Evolutionary conservation across 257 asterid species (phyloP).

Genomic region (Prunella vulgaris): DNA sequence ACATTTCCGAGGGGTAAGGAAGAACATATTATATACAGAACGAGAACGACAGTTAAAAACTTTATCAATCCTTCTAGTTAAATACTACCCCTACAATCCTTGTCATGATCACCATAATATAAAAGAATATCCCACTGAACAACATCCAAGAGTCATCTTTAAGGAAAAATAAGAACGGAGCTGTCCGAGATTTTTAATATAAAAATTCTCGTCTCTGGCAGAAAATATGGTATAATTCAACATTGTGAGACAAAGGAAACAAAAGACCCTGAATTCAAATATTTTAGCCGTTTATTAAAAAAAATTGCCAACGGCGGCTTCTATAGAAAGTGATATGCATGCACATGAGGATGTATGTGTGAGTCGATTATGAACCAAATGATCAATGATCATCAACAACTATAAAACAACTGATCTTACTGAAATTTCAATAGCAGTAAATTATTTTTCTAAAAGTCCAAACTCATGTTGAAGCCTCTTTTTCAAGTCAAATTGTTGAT

Average conservation of each 20-base stretch:
- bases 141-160: not conserved
- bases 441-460: not conserved
- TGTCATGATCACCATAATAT: constrained; percentile 5
- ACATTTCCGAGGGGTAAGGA: constrained; percentile 18
- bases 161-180: not conserved
- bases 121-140: not conserved
- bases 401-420: not conserved
- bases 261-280: not conserved
- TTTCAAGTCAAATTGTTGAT: not conserved
- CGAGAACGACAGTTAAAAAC: not conserved
- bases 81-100: not conserved
- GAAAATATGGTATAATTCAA: not conserved
- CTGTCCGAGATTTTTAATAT: not conserved
- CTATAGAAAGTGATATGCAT: not conserved
- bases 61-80: not conserved
- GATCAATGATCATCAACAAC: not conserved
- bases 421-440: not conserved
- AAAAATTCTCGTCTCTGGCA: not conserved
- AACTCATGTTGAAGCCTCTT: not conserved
- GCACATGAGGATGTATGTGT: not conserved
- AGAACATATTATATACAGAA: not conserved
- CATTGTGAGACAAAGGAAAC: not conserved
- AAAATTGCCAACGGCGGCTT: not conserved
- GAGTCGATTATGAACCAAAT: not conserved
- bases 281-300: not conserved